A percentile compares a stretch with the other conserved stretches of the same genome.
Conservation (phyloP, 2,329 filamentous ascomycete species). For the Talaromyces pinophilus region DNA sequence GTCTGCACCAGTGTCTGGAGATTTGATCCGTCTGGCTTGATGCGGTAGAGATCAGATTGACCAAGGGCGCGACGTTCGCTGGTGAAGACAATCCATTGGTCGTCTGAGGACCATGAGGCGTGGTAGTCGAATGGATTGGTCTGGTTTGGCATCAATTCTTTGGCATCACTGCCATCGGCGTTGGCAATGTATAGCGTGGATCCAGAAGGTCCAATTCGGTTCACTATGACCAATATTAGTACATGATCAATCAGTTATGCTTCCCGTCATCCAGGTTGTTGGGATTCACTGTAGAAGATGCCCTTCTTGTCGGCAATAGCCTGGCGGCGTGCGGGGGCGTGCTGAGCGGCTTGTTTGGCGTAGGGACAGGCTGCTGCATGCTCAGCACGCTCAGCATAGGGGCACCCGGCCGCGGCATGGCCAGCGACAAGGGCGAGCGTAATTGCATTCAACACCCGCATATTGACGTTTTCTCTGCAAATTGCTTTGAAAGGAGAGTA, state of each 20-base stretch:
- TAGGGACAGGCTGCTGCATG: neutral
- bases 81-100: slow-evolving; percentile 46
- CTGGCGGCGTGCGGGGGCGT: neutral
- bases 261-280: neutral
- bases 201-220: slow-evolving; percentile 38
- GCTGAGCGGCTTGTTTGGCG: neutral
- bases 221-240: slow-evolving; percentile 27
- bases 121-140: slow-evolving; percentile 43
- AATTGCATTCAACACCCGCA: neutral
- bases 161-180: slow-evolving; percentile 44
- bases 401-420: neutral
- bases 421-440: neutral
- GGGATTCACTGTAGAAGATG: neutral
- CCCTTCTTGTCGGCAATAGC: neutral
- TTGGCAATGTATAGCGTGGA: slow-evolving; percentile 40
- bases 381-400: neutral
- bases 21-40: slow-evolving; percentile 38
- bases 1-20: neutral
- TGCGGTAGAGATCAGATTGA: slow-evolving; percentile 46
- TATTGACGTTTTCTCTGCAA: neutral
- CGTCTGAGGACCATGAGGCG: slow-evolving; percentile 42
- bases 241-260: neutral
- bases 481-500: neutral
- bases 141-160: slow-evolving; percentile 35
- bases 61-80: slow-evolving; percentile 45